These are phyloP conservation scores for Ophiostoma himal-ulmi DNA, from an alignment of 2,329 filamentous ascomycete genomes.

Conservation along the genomic window DNA sequence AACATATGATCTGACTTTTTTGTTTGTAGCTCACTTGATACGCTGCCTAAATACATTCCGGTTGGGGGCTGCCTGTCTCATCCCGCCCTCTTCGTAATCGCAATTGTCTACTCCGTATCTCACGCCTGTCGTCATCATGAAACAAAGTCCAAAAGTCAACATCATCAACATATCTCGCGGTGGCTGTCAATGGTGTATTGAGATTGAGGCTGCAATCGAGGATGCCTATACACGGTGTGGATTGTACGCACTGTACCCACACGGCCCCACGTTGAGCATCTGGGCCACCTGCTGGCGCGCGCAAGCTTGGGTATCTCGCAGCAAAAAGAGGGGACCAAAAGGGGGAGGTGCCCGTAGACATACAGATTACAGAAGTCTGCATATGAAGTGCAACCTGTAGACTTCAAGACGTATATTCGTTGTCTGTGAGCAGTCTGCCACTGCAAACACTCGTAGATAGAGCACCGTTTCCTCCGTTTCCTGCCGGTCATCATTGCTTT, in stretches of 20 bases:
- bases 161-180: neutral
- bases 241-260: conserved; percentile 1
- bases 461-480: neutral
- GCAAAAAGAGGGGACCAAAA: conserved; percentile 14
- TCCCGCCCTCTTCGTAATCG: neutral
- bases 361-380: neutral
- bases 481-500: neutral
- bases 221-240: neutral
- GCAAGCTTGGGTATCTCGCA: conserved; percentile 11
- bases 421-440: neutral
- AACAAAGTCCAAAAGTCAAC: neutral
- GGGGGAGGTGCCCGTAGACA: conserved; percentile 8
- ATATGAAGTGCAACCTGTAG: neutral
- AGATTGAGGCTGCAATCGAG: neutral
- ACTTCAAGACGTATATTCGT: neutral
- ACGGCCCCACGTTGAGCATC: conserved; percentile 10
- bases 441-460: neutral
- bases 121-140: neutral
- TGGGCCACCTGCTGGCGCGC: conserved; percentile 14
- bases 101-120: neutral
- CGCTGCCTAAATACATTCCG: conserved; percentile 6
- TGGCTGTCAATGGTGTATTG: neutral
- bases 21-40: neutral
- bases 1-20: too few relatives aligned
- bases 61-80: neutral